Base-by-base conservation (phyloP, 306 rosid genomes). In the Urtica urens region DNA sequence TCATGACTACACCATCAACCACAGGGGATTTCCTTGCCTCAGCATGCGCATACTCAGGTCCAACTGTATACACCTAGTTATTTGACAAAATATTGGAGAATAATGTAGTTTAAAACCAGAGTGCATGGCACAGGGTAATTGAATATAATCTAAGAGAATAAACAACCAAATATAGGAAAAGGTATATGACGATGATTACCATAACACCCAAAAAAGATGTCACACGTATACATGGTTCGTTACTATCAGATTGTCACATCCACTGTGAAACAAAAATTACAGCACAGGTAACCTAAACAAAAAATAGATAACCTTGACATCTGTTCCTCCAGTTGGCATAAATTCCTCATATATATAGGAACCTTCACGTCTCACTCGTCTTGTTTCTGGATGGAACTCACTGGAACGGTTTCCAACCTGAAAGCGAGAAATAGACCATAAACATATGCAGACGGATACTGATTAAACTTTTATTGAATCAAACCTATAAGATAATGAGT, bases 1-100 rank as follows among this genome's bases (percentile, higher is more conserved):
- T 85, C 99, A 85, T 82, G 60, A 90, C 99, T 72, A 90, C 99
- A 35, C 99, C 99, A 73, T 90, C 99, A 52, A 90, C 99, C 60
- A 90, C 99, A 18, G 99, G 99, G 71, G 99, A 90, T 70, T 90
- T 90, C 73, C 99, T 82, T 55, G 99, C 99, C 79, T 90, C 99
- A 21, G 99, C 99, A 73, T 90, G 99, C 17, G 99, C 99, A 77
- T 90, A 90, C 77, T 90, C 99, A 38, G 94, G 87, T 46, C 95
- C 99, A 49, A 90, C 99, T 2, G 99, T 90, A 58, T 90, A 90
- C 56, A 90, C 99, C 99, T 90, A 72, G 46, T 44, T 47, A 71
- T 59, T 59, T 41, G 39, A 51, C 53, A 60, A 61, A 49, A 67
- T 26, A 67, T 52, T 59, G 59, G 30, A 42, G 31, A 44, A 43